phyloP scores from a whole-genome alignment of 805 yeast species.

The Barnettozyma siamensis region DNA sequence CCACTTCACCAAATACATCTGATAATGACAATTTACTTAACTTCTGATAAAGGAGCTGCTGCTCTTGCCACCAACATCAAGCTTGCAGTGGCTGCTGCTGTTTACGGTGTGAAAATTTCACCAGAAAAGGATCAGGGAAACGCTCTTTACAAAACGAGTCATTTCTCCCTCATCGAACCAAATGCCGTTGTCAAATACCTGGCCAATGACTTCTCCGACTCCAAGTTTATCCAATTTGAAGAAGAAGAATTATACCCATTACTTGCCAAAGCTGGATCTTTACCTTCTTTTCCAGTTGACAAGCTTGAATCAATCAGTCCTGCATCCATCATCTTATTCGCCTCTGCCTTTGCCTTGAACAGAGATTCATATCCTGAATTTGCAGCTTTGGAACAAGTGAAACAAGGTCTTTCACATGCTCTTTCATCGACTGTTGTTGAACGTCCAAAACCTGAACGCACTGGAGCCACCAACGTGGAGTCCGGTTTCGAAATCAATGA shows the following conservation, averaged over 20 bases:
- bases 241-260: slow-evolving; percentile 40
- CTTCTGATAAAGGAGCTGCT: slow-evolving; percentile 17
- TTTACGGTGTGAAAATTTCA: slow-evolving; percentile 1
- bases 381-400: slow-evolving; percentile 31
- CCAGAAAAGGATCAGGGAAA: neutral
- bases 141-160: slow-evolving; percentile 12
- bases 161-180: slow-evolving; percentile 50
- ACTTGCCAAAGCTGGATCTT: slow-evolving; percentile 25
- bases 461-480: slow-evolving; percentile 31
- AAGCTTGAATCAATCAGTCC: slow-evolving; percentile 34
- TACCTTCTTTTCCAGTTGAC: slow-evolving; percentile 9
- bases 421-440: slow-evolving; percentile 38
- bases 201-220: slow-evolving; percentile 39
- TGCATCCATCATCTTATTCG: slow-evolving; percentile 52
- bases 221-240: slow-evolving; percentile 33
- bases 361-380: slow-evolving; percentile 23
- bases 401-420: slow-evolving; percentile 43
- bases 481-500: slow-evolving; percentile 23
- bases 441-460: slow-evolving; percentile 36
- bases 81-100: slow-evolving; percentile 24
- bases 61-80: slow-evolving; percentile 24
- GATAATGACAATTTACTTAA: slow-evolving; percentile 19
- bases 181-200: slow-evolving; percentile 67
- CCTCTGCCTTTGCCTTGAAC: slow-evolving; percentile 47
- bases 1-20: neutral